Percentiles rank a stretch among this genome's conserved stretches.
Conservation (phyloP, 2,329 filamentous ascomycete species). For the Zymoseptoria brevis region DNA sequence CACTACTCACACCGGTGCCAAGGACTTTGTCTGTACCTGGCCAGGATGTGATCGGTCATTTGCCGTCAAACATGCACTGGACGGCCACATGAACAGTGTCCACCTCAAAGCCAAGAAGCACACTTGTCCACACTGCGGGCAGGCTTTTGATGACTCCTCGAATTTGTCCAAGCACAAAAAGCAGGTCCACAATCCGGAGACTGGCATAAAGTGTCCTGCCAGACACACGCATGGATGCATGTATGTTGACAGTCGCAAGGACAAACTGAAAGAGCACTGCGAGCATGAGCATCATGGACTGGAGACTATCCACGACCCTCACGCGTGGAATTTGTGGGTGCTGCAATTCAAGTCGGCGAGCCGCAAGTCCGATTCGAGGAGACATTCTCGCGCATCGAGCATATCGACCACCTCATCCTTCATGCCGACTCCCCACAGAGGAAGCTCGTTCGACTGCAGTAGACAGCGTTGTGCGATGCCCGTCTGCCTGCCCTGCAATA, state of each 20-base stretch:
- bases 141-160: conserved; percentile 30
- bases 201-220: conserved; percentile 18
- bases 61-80: conserved; percentile 57
- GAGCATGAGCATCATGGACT: conserved; percentile 19
- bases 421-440: conserved; percentile 5
- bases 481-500: conserved; percentile 19
- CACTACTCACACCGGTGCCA: conserved; percentile 58
- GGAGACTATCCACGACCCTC: conserved; percentile 16
- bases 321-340: conserved; percentile 19
- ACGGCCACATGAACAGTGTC: conserved; percentile 51
- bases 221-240: conserved; percentile 16
- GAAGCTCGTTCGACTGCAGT: conserved; percentile 16
- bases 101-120: conserved; percentile 42
- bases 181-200: conserved; percentile 20
- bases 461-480: conserved; percentile 19
- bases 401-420: conserved; percentile 4
- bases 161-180: conserved; percentile 30
- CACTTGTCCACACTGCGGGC: conserved; percentile 26
- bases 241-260: conserved; percentile 20
- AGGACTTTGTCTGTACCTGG: conserved; percentile 50
- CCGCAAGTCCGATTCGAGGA: conserved; percentile 14
- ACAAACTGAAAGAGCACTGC: conserved; percentile 22
- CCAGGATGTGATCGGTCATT: conserved; percentile 45
- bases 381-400: conserved; percentile 7
- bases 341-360: conserved; percentile 18